Conservation (phyloP, 2,329 filamentous ascomycete genomes). For the Aspergillus oerlinghausenensis region DNA sequence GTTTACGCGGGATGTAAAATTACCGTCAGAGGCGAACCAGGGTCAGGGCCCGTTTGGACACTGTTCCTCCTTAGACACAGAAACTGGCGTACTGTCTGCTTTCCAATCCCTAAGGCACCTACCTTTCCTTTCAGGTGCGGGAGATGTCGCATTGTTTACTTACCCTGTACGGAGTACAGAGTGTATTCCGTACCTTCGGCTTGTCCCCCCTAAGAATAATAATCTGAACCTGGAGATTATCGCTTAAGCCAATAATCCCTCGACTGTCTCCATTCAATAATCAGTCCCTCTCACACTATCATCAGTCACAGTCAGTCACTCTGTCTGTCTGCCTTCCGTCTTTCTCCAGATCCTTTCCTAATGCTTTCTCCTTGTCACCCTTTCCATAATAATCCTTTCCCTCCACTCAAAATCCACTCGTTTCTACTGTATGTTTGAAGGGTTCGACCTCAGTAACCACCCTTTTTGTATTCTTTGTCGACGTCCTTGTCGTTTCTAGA, state of each 20-base stretch:
- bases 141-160: not conserved
- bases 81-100: not conserved
- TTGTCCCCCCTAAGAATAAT: not conserved
- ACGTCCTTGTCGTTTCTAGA: not conserved
- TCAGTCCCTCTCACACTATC: slow-evolving; percentile 3
- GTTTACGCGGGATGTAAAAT: slow-evolving; percentile 15
- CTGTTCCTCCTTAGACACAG: slow-evolving; percentile 1
- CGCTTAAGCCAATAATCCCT: not conserved
- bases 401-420: not conserved
- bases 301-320: slow-evolving; percentile 3
- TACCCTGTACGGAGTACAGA: not conserved
- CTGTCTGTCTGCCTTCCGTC: slow-evolving; percentile 3
- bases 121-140: not conserved
- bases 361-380: not conserved
- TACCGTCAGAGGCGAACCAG: slow-evolving; percentile 12
- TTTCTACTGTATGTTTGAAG: not conserved
- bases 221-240: not conserved
- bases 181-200: not conserved
- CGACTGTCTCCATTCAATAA: not conserved
- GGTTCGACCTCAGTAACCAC: not conserved
- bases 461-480: not conserved
- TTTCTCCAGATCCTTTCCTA: not conserved
- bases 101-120: not conserved
- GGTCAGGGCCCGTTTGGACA: slow-evolving; percentile 14
- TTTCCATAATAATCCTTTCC: not conserved